Base-by-base conservation (phyloP, 768 basidiomycete genomes). In the Mycena amicta region DNA sequence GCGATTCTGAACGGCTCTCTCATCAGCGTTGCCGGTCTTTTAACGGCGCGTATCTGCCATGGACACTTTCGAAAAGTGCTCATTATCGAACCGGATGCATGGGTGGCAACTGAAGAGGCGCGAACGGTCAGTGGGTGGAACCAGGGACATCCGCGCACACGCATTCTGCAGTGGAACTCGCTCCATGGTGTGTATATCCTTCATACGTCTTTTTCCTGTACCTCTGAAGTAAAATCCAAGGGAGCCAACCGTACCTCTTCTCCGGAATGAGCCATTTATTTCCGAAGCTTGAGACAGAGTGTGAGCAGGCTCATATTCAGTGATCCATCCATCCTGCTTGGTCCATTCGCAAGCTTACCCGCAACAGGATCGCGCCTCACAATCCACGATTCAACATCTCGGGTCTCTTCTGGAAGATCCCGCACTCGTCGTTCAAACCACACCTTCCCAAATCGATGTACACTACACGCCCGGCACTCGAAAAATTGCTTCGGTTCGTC, bases 51-150 rank as follows among this genome's bases (percentile, higher is more conserved):
- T 12, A 60, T 73, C 20, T 74, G 71, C 51, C 64, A 70, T 25
- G 66, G 69, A 53, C 71, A 72, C 50, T 74, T 73, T 55, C 66
- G 70, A 33, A 50, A 56, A 3, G 73, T 74, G 46, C 37, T 74
- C n/a, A 62, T 74, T 27, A 55, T 74, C 47, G 73, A 74, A 40
- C 62, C 73, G 18, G 73, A 74, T 41, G 56, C 54, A 23, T 71
- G 68, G 67, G 25, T 67, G 2, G 59, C 61, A 4, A 55, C 62
- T 1, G 51, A 66, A 27, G 66, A 67, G 30, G 68, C 65, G 25
- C 43, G 66, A 37, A 45, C 43, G 25, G 30, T 57, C 4, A 52
- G 64, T 23, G 55, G 52, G 41, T 61, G 67, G 65, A 55, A 27
- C 20, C 52, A 61, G 37, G 53, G 49, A 33, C 52, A 55, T 1